Evolutionary conservation across 1,284 basidiomycete species (phyloP), one percentile per base, ranked within the genome.

Genomic region (Amylostereum areolatum): DNA sequence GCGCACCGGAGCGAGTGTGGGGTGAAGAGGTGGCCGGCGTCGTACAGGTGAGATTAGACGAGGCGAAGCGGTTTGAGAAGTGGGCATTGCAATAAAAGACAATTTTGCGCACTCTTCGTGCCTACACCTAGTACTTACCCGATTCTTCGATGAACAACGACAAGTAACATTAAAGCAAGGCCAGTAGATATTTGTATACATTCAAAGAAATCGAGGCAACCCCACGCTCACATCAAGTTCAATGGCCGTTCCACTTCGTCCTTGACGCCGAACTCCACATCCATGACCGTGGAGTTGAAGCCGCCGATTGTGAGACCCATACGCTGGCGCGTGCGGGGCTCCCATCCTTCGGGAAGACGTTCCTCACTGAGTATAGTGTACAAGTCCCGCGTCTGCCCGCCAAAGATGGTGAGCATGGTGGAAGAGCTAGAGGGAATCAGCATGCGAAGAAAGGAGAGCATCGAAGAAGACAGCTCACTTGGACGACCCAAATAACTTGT

Each of bases 291-390:
- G 3, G 45, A 41, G 56, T 89, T 83, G 69, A 87, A 83, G 4
- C 63, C 57, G 1, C 65, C 48, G 10, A 89, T 60, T 0, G 86
- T 87, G 36, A 89, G 62, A 1, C 86, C 85, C 46, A 71, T 66
- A 0, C 68, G 74, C 37, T 74, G 64, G 37, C 71, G 68, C n/a
- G 79, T 59, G 12, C 73, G 69, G 0, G 85, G 71, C 61, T 88
- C 82, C 84, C 85, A 89, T 5, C 78, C 78, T 1, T 83, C 72
- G 0, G 82, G 82, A 11, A 89, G 59, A 8, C 82, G 75, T 56
- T 89, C 86, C 39, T 89, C 81, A 3, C 72, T 62, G 34, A 89
- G 64, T 31, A 85, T 57, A 0, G 71, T 55, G 35, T 75, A 67
- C 9, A 89, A 58, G 55, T 85, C 83, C 3, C 71, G 63, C 4